Percentiles rank a stretch among this genome's conserved stretches.
Conservation (phyloP, 1,284 basidiomycete genomes). For the Cerioporus squamosus region DNA sequence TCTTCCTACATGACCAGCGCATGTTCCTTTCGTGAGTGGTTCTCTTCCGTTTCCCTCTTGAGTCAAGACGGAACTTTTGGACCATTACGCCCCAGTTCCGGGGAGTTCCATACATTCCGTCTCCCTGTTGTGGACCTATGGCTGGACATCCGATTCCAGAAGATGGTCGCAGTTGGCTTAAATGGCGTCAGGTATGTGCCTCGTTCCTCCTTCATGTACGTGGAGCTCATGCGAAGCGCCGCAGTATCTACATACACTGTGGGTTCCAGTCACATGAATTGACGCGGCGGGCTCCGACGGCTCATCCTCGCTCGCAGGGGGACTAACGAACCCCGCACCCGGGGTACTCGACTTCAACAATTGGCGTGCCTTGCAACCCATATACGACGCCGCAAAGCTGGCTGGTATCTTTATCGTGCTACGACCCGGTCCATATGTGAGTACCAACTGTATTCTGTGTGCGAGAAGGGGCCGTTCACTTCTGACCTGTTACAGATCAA, state of each 20-base stretch:
- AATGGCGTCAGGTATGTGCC: conserved; percentile 55
- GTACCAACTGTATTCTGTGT: background rate
- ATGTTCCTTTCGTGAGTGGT: conserved; percentile 52
- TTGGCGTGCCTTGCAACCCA: conserved; percentile 68
- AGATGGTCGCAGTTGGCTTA: conserved; percentile 78
- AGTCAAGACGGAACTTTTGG: background rate
- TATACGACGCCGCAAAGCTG: conserved; percentile 50
- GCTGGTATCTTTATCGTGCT: conserved; percentile 53
- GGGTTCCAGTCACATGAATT: background rate
- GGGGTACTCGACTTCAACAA: conserved; percentile 74
- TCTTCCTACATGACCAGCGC: conserved; percentile 34
- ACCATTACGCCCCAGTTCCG: conserved; percentile 43
- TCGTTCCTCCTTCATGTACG: background rate
- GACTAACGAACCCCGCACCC: conserved; percentile 71
- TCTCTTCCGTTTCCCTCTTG: background rate
- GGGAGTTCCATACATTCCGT: conserved; percentile 86
- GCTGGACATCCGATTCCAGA: conserved; percentile 85
- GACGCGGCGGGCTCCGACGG: too few relatives aligned
- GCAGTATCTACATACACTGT: conserved; percentile 74
- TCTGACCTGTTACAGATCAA: conserved; percentile 66
- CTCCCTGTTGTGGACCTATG: conserved; percentile 81
- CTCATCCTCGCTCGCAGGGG: conserved; percentile 39
- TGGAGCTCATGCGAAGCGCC: background rate
- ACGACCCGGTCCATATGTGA: conserved; percentile 39
- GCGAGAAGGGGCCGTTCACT: background rate